Evolutionary conservation across 805 yeast species (phyloP).

Genomic region (Clavispora asparagi): DNA sequence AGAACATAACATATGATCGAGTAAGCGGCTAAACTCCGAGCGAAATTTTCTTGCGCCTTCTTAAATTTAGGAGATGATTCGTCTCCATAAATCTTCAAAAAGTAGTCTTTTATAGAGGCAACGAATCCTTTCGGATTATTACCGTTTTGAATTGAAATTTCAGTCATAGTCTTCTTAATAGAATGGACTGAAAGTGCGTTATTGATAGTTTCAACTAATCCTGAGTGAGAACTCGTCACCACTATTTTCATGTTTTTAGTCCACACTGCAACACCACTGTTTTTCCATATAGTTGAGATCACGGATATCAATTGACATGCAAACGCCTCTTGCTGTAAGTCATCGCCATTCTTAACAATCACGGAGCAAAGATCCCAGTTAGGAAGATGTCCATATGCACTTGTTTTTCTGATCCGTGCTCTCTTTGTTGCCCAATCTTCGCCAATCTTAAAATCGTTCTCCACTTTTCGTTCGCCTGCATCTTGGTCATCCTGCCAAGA

Average conservation of each 20-base stretch:
- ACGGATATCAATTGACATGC: constrained; percentile 92
- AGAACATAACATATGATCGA: constrained; percentile 84
- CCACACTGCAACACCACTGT: too few relatives aligned
- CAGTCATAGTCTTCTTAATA: constrained; percentile 88
- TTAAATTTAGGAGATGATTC: too few relatives aligned
- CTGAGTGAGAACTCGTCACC: constrained; percentile 85
- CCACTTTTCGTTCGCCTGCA: too few relatives aligned
- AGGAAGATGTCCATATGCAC: constrained; percentile 77
- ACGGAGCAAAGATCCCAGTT: constrained; percentile 96
- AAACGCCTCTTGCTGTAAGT: constrained; percentile 93
- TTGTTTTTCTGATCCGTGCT: constrained; percentile 73
- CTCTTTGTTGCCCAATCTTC: constrained; percentile 92
- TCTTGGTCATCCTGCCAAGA: too few relatives aligned
- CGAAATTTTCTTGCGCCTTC: constrained; percentile 80
- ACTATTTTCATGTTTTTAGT: constrained; percentile 89
- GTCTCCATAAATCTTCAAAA: too few relatives aligned
- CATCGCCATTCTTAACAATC: constrained; percentile 94
- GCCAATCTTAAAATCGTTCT: constrained; percentile 86
- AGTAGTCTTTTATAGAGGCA: too few relatives aligned
- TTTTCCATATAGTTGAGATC: constrained; percentile 75
- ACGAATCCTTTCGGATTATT: too few relatives aligned
- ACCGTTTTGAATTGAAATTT: too few relatives aligned
- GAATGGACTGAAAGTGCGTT: constrained; percentile 93
- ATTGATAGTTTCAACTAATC: constrained; percentile 92
- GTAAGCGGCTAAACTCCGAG: constrained; percentile 83